A percentile compares a stretch with the other conserved stretches of the same genome.
Evolutionary conservation across 345 rosid genomes (phyloP).

Genomic region (Mangifera indica): DNA sequence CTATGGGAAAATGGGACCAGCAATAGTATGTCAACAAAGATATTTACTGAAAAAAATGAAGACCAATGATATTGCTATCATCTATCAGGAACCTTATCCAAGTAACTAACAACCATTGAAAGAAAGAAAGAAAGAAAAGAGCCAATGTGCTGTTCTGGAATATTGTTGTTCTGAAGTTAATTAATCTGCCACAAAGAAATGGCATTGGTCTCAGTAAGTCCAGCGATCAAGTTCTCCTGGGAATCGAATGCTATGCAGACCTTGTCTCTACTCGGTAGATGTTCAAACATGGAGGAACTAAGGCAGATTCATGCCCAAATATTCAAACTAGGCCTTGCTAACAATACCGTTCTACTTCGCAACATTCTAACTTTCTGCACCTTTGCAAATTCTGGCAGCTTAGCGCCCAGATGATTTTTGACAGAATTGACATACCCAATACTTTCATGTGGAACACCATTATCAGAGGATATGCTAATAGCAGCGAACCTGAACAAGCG

Average conservation of each 20-base stretch:
- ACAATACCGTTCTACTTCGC: conserved; percentile 33
- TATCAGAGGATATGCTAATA: conserved; percentile 53
- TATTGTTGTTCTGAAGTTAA: neutral
- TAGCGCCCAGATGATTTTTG: conserved; percentile 47
- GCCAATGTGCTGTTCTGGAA: neutral
- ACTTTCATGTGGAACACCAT: conserved; percentile 66
- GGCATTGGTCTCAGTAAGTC: conserved; percentile 11
- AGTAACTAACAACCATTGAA: neutral
- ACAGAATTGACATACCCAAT: conserved; percentile 37
- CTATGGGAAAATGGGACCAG: conserved; percentile 15
- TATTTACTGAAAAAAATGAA: neutral
- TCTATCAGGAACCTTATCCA: conserved; percentile 26
- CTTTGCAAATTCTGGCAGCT: conserved; percentile 32
- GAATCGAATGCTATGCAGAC: conserved; percentile 26
- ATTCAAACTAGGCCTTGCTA: conserved; percentile 51
- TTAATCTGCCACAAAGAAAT: neutral
- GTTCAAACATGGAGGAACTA: conserved; percentile 45
- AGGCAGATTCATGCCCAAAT: conserved; percentile 63
- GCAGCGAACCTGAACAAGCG: conserved; percentile 46
- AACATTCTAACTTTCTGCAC: conserved; percentile 47
- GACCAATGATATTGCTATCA: neutral
- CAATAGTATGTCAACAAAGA: neutral
- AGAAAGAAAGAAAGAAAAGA: neutral
- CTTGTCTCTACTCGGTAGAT: conserved; percentile 44
- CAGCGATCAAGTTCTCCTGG: conserved; percentile 14